Percentiles rank a stretch among this genome's conserved stretches.
These are phyloP conservation scores for Berberis thunbergii DNA, from an alignment of 164 flowering plant species.

Conservation along the genomic window DNA sequence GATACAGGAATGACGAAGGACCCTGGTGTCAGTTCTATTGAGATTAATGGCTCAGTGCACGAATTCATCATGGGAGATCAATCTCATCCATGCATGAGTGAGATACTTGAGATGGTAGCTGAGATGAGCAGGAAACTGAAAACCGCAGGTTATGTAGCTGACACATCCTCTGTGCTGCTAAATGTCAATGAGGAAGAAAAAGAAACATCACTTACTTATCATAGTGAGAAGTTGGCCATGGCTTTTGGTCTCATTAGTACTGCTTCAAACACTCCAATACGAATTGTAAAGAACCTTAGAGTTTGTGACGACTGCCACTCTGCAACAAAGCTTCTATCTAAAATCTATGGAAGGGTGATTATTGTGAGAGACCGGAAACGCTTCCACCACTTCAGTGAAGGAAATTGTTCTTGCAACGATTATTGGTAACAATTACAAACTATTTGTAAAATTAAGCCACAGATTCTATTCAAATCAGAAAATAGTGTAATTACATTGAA, in stretches of 20 bases:
- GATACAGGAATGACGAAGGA: slow-evolving; percentile 27
- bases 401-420: slow-evolving; percentile 42
- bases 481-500: neutral
- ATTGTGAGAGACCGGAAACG: slow-evolving; percentile 48
- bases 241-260: slow-evolving; percentile 43
- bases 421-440: slow-evolving; percentile 31
- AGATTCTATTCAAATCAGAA: neutral
- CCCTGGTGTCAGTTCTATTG: slow-evolving; percentile 41
- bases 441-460: neutral
- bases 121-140: slow-evolving; percentile 40
- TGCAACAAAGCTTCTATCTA: slow-evolving; percentile 33
- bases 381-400: slow-evolving; percentile 42
- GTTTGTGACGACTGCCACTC: slow-evolving; percentile 33
- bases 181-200: slow-evolving; percentile 49
- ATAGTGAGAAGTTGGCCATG: slow-evolving; percentile 50
- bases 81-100: slow-evolving; percentile 21
- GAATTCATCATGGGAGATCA: slow-evolving; percentile 34
- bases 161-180: slow-evolving; percentile 28
- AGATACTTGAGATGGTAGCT: slow-evolving; percentile 26
- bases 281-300: slow-evolving; percentile 40
- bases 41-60: slow-evolving; percentile 37
- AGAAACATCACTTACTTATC: slow-evolving; percentile 29
- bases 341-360: slow-evolving; percentile 32
- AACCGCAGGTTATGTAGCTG: slow-evolving; percentile 27
- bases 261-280: slow-evolving; percentile 30